Base-by-base conservation (phyloP, 768 basidiomycete genomes). In the Mycena galericulata region DNA sequence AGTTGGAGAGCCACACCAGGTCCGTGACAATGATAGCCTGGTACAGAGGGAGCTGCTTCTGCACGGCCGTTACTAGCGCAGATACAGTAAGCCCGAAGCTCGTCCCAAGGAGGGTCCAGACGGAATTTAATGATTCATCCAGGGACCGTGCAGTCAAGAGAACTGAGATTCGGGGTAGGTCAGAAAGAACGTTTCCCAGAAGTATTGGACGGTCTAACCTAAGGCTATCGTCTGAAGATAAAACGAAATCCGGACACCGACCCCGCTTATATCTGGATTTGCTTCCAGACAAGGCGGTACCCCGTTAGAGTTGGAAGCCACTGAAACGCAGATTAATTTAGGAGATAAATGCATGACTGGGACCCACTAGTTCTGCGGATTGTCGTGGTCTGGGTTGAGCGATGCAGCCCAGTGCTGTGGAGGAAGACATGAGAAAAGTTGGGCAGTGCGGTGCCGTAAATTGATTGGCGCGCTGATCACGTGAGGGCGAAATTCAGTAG, bases 91-190 rank as follows among this genome's bases (percentile, higher is more conserved):
- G 65, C 15, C 77, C 77, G 54, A 75, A 72, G 47, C 65, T 71
- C 1, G 74, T 78, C 7, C 74, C 69, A 24, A 72, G 69, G 24
- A 77, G 74, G 4, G 76, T 75, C 76, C 76, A 78, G 8, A 78
- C 58, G 3, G 76, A 71, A 34, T 50, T 68, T 17, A 70, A 71
- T 2, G 75, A 75, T 38, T 75, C 75, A 24, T 74, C 72, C 54
- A 68, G 46, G 24, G 64, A 66, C 9, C 75, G 72, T 1, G 72
- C 71, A 9, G 72, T 70, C 1, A 76, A 59, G 9, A 71, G 30
- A 43, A 75, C 75, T 72, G 56, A 22, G 41, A n/a, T n/a, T 4
- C 12, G 36, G 30, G 34, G 34, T n/a, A 59, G 24, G 11, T 24
- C 14, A 36, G 22, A 24, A 6, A 8, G 1, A 3, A 17, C 5